A percentile compares a stretch with the other conserved stretches of the same genome.
These are phyloP conservation scores for Ophiognomonia clavigignenti-juglandacearum DNA, from an alignment of 2,329 filamentous ascomycete species.

Conservation along the genomic window DNA sequence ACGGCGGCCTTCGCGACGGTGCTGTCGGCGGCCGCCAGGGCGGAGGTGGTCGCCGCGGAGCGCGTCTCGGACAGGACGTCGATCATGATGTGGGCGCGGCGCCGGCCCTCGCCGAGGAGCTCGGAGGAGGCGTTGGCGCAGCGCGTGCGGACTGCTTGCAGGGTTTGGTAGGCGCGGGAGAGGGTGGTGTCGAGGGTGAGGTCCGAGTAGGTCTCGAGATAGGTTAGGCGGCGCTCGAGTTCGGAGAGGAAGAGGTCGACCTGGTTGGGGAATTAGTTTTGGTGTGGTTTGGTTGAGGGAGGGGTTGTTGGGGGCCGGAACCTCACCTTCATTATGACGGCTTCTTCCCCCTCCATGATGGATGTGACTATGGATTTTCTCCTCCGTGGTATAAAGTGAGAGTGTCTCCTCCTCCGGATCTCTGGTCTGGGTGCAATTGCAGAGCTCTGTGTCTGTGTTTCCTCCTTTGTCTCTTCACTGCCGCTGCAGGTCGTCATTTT, in stretches of 20 bases:
- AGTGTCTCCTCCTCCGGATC: constrained; percentile 46
- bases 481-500: constrained; percentile 14
- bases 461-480: no score
- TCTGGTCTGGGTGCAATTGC: constrained; percentile 26
- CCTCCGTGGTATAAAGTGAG: constrained; percentile 49
- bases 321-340: constrained; percentile 52
- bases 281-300: constrained; percentile 4
- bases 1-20: constrained; percentile 88
- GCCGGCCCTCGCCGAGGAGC: constrained; percentile 79
- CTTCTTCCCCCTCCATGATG: constrained; percentile 59
- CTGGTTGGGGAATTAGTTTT: constrained; percentile 30
- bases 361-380: constrained; percentile 55
- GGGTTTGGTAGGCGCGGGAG: constrained; percentile 75
- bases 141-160: constrained; percentile 80
- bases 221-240: constrained; percentile 79
- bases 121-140: constrained; percentile 90
- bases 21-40: constrained; percentile 76
- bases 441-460: constrained; percentile 14
- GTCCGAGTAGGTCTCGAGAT: constrained; percentile 83
- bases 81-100: constrained; percentile 81
- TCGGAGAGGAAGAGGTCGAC: constrained; percentile 80
- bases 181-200: constrained; percentile 79
- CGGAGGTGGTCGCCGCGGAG: constrained; percentile 88
- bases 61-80: constrained; percentile 84
- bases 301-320: no score